Base-by-base conservation (phyloP, 2,329 filamentous ascomycete species). In the Alternaria tenuissima region DNA sequence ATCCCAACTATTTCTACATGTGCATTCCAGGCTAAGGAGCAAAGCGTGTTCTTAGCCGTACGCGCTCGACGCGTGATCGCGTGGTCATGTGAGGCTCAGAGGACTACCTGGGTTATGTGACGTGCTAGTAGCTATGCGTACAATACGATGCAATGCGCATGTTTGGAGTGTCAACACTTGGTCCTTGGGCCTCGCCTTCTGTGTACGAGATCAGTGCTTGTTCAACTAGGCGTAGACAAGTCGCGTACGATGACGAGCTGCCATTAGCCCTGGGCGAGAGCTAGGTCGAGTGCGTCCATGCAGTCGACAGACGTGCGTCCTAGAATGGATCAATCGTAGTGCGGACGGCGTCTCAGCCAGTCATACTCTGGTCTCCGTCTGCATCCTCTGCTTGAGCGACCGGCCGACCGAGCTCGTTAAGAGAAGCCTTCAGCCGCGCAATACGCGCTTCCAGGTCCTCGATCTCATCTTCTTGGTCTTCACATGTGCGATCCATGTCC, bases 381-480 rank as follows among this genome's bases (percentile, higher is more conserved):
- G 44, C 61, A 26, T 72, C 65, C 32, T 69, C 70, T 30, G 59
- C 59, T 48, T 65, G 61, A 30, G 61, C 53, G n/a, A 62, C 30
- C 8, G 71, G 65, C 38, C 69, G 66, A 24, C 72, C 75, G n/a
- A 79, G 66, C 51, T 72, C 70, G 30, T 64, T 67, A 61, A 79
- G 60, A 11, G 73, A 71, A 12, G 66, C 69, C 62, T 84, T 86
- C 82, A 94, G 90, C 72, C 80, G 81, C 68, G 78, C 78, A 43
- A 93, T 89, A 71, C 85, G 83, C 47, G 82, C 83, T 79, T 93
- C 88, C 46, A 94, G 81, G 67, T 87, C 84, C 38, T 71, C 77
- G 20, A 94, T 90, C 82, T 94, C 91, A 14, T 83, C 84, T 68
- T 90, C 84, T 80, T 94, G 92, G 75, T 93, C 89, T 57, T 84